Conservation (phyloP, 1,139 yeast genomes). For the Debaryomyces robertsiae region DNA sequence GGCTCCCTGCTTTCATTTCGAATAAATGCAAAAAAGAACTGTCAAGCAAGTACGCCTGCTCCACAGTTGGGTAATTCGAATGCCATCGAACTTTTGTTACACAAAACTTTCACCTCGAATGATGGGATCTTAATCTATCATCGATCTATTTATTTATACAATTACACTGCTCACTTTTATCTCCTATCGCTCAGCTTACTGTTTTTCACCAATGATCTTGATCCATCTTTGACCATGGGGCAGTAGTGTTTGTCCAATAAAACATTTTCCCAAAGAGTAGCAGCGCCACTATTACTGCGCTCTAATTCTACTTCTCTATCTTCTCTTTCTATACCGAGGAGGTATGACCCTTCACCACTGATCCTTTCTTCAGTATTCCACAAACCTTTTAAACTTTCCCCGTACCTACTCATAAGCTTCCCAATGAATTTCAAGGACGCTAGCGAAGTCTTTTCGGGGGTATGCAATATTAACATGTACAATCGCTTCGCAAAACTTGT, state of each 20-base stretch:
- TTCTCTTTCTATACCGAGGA: conserved; percentile 63
- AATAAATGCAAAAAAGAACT: too few relatives aligned
- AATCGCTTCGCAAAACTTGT: conserved; percentile 83
- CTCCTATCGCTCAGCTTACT: conserved; percentile 27
- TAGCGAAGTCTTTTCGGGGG: conserved; percentile 86
- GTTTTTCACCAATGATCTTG: conserved; percentile 46
- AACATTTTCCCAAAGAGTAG: conserved; percentile 86
- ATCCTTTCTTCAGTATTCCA: conserved; percentile 88
- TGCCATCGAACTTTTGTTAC: too few relatives aligned
- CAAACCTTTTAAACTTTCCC: conserved; percentile 67
- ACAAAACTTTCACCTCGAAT: too few relatives aligned
- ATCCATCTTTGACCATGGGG: conserved; percentile 65
- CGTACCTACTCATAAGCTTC: conserved; percentile 67
- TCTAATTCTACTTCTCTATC: conserved; percentile 57
- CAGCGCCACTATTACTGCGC: conserved; percentile 82
- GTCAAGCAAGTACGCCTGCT: too few relatives aligned
- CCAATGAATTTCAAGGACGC: conserved; percentile 79
- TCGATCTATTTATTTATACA: neutral
- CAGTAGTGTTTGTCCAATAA: conserved; percentile 79
- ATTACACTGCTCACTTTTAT: conserved; percentile 6
- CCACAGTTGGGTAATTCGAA: too few relatives aligned
- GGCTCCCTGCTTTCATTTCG: too few relatives aligned
- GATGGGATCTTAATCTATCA: too few relatives aligned
- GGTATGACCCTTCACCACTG: conserved; percentile 64
- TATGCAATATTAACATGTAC: conserved; percentile 63